phyloP scores from a whole-genome alignment of 1,284 basidiomycete species.

The Ustilago loliicola region DNA sequence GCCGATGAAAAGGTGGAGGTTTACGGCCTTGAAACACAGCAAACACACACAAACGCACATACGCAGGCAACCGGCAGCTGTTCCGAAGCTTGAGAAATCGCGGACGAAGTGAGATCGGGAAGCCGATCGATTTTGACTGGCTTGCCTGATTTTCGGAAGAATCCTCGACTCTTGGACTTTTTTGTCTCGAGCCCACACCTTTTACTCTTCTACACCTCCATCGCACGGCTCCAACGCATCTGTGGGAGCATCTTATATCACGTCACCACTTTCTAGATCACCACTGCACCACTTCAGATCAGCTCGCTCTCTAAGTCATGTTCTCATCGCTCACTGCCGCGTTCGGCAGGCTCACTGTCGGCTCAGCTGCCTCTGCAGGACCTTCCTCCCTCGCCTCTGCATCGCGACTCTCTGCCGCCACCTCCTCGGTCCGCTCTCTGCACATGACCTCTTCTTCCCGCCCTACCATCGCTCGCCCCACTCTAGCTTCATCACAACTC shows the following conservation, averaged over 20 bases:
- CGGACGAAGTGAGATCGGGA: background rate
- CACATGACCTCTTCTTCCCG: constrained; percentile 15
- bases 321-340: constrained; percentile 37
- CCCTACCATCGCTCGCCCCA: constrained; percentile 5
- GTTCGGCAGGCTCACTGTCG: constrained; percentile 27
- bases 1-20: constrained; percentile 11
- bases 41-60: background rate
- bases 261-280: background rate
- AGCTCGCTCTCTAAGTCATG: constrained; percentile 12
- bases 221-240: constrained; percentile 10
- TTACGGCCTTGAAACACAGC: background rate
- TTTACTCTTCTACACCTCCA: background rate
- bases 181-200: background rate
- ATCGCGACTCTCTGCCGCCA: constrained; percentile 10
- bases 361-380: constrained; percentile 18
- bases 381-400: constrained; percentile 15
- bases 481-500: background rate
- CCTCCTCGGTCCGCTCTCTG: constrained; percentile 26
- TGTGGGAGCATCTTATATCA: background rate
- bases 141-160: constrained; percentile 29
- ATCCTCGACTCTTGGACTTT: background rate
- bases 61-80: background rate
- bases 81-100: background rate
- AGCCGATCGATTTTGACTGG: background rate
- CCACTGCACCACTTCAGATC: background rate